A percentile compares a stretch with the other conserved stretches of the same genome.
phyloP scores from a whole-genome alignment of 2,329 filamentous ascomycete species.

The Neonectria ditissima region DNA sequence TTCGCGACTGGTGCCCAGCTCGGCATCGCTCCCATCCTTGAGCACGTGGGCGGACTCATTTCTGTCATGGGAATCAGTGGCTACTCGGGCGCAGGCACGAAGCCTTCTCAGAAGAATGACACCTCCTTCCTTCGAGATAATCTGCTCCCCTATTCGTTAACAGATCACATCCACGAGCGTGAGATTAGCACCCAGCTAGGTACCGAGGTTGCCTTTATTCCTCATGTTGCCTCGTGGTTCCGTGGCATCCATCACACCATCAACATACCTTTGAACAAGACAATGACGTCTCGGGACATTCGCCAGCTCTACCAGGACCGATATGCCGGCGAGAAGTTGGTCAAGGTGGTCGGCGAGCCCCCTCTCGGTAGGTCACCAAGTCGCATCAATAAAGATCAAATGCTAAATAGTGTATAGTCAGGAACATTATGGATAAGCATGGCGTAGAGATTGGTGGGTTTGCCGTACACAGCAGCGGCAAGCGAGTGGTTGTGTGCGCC shows the following conservation, averaged over 20 bases:
- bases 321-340: slow-evolving; percentile 94
- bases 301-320: slow-evolving; percentile 95
- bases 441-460: slow-evolving; percentile 95
- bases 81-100: slow-evolving; percentile 89
- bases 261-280: slow-evolving; percentile 85
- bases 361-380: too few relatives aligned
- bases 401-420: too few relatives aligned
- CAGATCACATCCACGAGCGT: slow-evolving; percentile 93
- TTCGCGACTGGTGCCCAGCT: slow-evolving; percentile 95
- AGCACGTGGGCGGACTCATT: slow-evolving; percentile 81
- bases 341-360: slow-evolving; percentile 86
- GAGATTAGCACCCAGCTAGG: slow-evolving; percentile 88
- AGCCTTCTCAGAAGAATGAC: slow-evolving; percentile 94
- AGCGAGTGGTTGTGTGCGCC: slow-evolving; percentile 59
- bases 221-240: slow-evolving; percentile 97
- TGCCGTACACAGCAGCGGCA: slow-evolving; percentile 60
- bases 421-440: slow-evolving; percentile 85
- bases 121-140: slow-evolving; percentile 85
- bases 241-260: slow-evolving; percentile 94
- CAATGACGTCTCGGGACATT: slow-evolving; percentile 92
- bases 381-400: too few relatives aligned
- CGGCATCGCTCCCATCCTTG: slow-evolving; percentile 84
- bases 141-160: slow-evolving; percentile 77
- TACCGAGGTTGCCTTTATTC: slow-evolving; percentile 82
- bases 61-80: too few relatives aligned